Percentiles rank a stretch among this genome's conserved stretches.
Evolutionary conservation across 306 rosid species (phyloP).

Genomic region (Inga oerstediana): DNA sequence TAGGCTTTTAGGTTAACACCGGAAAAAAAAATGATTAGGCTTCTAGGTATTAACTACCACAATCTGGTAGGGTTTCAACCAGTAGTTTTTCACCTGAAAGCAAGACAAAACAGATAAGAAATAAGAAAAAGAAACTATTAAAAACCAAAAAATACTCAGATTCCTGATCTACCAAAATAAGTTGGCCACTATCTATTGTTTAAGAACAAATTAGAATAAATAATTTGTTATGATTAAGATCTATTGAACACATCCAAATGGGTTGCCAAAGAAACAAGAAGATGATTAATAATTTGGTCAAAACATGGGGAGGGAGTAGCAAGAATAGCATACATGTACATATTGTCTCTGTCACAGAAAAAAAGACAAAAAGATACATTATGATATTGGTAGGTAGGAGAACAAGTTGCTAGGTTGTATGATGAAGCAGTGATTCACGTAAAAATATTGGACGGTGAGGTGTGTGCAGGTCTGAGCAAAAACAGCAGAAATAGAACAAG

Average conservation of each 20-base stretch:
- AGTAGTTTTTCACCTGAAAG: no score
- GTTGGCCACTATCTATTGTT: neutral
- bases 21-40: no score
- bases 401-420: constrained; percentile 39
- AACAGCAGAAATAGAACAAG: constrained; percentile 31
- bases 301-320: constrained; percentile 27
- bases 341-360: constrained; percentile 19
- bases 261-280: constrained; percentile 16
- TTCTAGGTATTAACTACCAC: no score
- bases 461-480: neutral
- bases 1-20: no score
- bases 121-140: no score
- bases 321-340: neutral
- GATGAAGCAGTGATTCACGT: constrained; percentile 38
- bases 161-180: no score
- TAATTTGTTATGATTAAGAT: neutral
- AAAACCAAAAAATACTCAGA: no score
- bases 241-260: constrained; percentile 27
- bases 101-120: no score
- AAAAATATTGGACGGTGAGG: constrained; percentile 6
- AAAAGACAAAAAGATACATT: constrained; percentile 28
- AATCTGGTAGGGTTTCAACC: no score
- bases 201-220: neutral
- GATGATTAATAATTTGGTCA: constrained; percentile 22
- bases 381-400: constrained; percentile 33